Evolutionary conservation across 176 grass and related monocot species (phyloP).

Genomic region (Leersia perrieri): DNA sequence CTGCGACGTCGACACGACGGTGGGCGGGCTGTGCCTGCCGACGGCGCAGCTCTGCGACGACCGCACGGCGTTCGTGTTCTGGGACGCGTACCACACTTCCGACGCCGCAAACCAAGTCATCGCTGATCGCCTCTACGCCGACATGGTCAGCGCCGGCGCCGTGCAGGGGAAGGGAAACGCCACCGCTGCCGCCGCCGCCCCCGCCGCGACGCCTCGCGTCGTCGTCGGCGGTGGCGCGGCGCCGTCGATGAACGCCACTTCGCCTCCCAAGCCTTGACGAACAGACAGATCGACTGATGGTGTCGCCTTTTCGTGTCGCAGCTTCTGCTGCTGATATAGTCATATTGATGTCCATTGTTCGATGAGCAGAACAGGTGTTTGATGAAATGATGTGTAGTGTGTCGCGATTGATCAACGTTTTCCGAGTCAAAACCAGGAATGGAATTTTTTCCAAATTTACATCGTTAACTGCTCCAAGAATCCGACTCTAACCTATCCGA

Average conservation of each 20-base stretch:
- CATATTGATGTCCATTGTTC: background rate
- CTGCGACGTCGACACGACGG: conserved; percentile 83
- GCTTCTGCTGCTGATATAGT: background rate
- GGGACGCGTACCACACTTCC: conserved; percentile 96
- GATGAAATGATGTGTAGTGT: background rate
- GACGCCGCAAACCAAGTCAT: conserved; percentile 90
- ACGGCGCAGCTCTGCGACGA: conserved; percentile 64
- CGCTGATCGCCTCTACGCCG: conserved; percentile 57
- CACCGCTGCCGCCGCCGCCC: background rate
- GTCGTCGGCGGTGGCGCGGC: background rate
- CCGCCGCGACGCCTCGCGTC: conserved; percentile 14
- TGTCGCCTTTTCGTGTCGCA: conserved; percentile 22
- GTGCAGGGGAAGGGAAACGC: conserved; percentile 8
- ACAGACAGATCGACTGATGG: background rate
- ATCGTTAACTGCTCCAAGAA: background rate
- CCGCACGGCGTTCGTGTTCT: conserved; percentile 82
- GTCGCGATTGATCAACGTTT: background rate
- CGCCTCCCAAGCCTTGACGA: conserved; percentile 10
- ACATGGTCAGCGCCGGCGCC: conserved; percentile 41
- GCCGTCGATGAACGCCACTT: background rate
- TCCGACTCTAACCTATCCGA: background rate
- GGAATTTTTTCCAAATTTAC: background rate
- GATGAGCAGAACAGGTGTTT: background rate
- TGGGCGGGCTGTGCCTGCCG: conserved; percentile 89
- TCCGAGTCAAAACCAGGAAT: background rate